Evolutionary conservation across 306 rosid species (phyloP).

Genomic region (Vigna hirtella): DNA sequence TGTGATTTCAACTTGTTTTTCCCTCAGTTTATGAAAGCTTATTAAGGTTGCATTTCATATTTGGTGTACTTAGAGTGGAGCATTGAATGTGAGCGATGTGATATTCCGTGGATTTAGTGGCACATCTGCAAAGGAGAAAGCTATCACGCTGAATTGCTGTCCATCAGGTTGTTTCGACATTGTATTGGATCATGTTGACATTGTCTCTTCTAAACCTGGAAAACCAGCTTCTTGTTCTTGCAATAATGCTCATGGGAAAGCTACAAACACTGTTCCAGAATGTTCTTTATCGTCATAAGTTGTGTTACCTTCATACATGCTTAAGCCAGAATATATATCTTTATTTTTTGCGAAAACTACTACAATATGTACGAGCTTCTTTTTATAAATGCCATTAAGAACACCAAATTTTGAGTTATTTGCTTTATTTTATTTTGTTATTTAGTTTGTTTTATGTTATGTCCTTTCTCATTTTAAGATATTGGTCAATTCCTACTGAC

Average conservation of each 20-base stretch:
- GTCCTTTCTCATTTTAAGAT: too few species aligned
- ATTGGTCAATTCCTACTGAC: too few species aligned
- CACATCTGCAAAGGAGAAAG: conserved; percentile 6
- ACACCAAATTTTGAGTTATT: too few species aligned
- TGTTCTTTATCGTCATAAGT: background rate
- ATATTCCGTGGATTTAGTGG: conserved; percentile 43
- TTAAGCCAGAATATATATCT: too few species aligned
- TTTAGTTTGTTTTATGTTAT: too few species aligned
- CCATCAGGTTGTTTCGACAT: conserved; percentile 32
- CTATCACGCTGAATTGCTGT: conserved; percentile 38
- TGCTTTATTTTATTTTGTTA: too few species aligned
- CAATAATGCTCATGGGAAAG: conserved; percentile 35
- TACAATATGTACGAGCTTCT: too few species aligned
- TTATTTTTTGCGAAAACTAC: too few species aligned
- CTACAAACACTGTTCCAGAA: background rate
- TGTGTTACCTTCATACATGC: too few species aligned
- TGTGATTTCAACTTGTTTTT: background rate
- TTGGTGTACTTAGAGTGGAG: background rate
- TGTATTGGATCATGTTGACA: conserved; percentile 27
- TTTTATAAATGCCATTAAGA: too few species aligned
- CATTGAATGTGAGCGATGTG: conserved; percentile 40
- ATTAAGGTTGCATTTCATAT: background rate
- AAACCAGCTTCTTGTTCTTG: background rate
- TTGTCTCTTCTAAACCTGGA: background rate
- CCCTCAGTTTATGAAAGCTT: too few species aligned